A percentile compares a stretch with the other conserved stretches of the same genome.
Conservation (phyloP, 2,329 filamentous ascomycete species). For the Claviceps digitariae region DNA sequence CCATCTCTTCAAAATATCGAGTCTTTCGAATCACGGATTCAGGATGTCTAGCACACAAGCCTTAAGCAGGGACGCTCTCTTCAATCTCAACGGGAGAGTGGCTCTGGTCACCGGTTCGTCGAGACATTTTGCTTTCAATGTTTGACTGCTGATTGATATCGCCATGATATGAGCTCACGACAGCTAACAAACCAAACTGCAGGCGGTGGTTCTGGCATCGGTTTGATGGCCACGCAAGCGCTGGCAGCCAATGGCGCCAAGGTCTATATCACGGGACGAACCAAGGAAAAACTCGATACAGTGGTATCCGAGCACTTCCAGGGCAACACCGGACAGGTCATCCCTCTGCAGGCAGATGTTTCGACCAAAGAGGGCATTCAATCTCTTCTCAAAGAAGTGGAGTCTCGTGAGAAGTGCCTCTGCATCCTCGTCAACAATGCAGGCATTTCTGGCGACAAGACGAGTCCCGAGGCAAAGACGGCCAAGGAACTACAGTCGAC, state of each 20-base stretch:
- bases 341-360: constrained; percentile 48
- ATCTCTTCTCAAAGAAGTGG: constrained; percentile 43
- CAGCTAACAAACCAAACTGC: not conserved
- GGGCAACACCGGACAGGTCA: constrained; percentile 39
- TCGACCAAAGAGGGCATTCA: constrained; percentile 46
- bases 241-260: constrained; percentile 54
- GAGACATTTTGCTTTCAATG: not conserved
- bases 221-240: constrained; percentile 54
- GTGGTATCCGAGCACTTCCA: constrained; percentile 45
- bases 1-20: not conserved
- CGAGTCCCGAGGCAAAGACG: constrained; percentile 35
- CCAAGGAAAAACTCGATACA: constrained; percentile 46
- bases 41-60: constrained; percentile 8
- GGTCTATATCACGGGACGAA: constrained; percentile 58
- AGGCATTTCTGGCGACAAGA: constrained; percentile 42
- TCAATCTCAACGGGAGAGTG: constrained; percentile 28
- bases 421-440: constrained; percentile 58
- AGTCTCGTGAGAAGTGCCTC: constrained; percentile 40
- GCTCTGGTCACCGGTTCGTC: constrained; percentile 30
- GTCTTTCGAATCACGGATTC: not conserved
- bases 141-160: not conserved
- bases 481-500: constrained; percentile 41
- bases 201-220: constrained; percentile 48
- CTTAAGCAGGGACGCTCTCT: constrained; percentile 25
- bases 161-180: too few relatives aligned